Evolutionary conservation across 2,329 filamentous ascomycete genomes (phyloP), one percentile per base, ranked within the genome.

Genomic region (Cercospora sp.): DNA sequence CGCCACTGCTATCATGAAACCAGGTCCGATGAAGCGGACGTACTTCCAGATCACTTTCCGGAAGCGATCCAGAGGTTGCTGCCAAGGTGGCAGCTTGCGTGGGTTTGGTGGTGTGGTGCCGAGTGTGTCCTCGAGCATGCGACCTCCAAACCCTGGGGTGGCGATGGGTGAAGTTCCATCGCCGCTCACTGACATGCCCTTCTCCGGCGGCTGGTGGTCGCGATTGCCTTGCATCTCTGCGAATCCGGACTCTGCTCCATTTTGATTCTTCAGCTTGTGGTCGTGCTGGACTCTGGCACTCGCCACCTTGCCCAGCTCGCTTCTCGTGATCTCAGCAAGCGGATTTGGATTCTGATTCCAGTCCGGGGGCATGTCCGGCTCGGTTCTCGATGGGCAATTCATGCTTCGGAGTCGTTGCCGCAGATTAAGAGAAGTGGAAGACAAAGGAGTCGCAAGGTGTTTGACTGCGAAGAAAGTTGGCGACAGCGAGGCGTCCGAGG

Each of bases 311-410:
- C 87, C 87, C 66, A 90, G 79, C 73, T 90, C 87, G 71, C 86
- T 85, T 66, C 86, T 81, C 5, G 87, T 90, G 2, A 87, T 90
- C 36, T 84, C 80, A 67, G 84, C 84, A 65, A 90, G 78, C 2
- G 81, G 80, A 65, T 83, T 80, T 0, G 88, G 88, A 70, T 82
- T 89, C 77, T 90, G 88, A 74, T 90, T 90, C 80, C 84, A 88
- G 62, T 86, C 83, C 60, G 82, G 80, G 60, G 83, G 77, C 31
- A 83, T 81, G 66, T 87, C 83, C 10, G 80, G 80, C 68, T 90
- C 87, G 33, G 83, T 87, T 72, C 87, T 82, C 5, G 87, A 89
- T 66, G 88, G 87, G 76, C 87, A 89, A 74, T 90, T 90, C 88
- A 90, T 90, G n/a, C 66, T 59, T 55, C 20, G 51, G 51, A 30